These are phyloP conservation scores for Agrocybe praecox DNA, from an alignment of 768 basidiomycete genomes.

Conservation along the genomic window DNA sequence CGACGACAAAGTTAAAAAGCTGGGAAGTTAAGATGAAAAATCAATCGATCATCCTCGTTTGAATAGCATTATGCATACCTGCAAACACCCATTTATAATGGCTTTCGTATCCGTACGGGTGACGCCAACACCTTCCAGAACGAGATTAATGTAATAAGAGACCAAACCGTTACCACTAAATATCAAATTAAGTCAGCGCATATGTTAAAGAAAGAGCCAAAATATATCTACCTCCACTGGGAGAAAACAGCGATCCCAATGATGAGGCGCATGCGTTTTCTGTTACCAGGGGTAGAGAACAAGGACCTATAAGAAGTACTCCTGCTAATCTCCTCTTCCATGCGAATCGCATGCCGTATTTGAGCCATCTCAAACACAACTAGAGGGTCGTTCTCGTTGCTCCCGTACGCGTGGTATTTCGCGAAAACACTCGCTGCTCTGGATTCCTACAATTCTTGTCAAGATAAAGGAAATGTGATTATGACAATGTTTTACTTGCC, in stretches of 20 bases:
- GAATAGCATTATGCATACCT: conserved; percentile 7
- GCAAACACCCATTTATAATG: conserved; percentile 18
- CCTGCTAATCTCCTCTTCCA: conserved; percentile 59
- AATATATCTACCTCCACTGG: conserved; percentile 62
- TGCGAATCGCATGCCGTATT: conserved; percentile 65
- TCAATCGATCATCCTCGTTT: not conserved
- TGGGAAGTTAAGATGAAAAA: conserved; percentile 17
- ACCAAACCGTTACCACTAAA: conserved; percentile 67
- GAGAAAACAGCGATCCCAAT: conserved; percentile 69
- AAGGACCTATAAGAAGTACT: conserved; percentile 52
- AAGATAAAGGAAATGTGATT: not conserved
- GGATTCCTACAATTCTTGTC: conserved; percentile 40
- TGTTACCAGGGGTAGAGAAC: conserved; percentile 65
- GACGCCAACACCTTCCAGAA: conserved; percentile 68
- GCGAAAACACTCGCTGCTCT: conserved; percentile 62
- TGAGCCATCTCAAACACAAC: conserved; percentile 60
- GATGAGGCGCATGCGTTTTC: conserved; percentile 67
- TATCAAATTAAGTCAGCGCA: not conserved
- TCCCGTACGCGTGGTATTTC: conserved; percentile 68
- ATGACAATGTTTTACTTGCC: conserved; percentile 31
- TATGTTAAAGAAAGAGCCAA: not conserved
- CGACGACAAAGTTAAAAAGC: conserved; percentile 65
- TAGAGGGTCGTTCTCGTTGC: conserved; percentile 62
- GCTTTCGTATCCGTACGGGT: conserved; percentile 46
- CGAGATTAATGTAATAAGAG: conserved; percentile 72